These are phyloP conservation scores for Apiospora sp. DNA, from an alignment of 2,329 filamentous ascomycete genomes.

Conservation along the genomic window DNA sequence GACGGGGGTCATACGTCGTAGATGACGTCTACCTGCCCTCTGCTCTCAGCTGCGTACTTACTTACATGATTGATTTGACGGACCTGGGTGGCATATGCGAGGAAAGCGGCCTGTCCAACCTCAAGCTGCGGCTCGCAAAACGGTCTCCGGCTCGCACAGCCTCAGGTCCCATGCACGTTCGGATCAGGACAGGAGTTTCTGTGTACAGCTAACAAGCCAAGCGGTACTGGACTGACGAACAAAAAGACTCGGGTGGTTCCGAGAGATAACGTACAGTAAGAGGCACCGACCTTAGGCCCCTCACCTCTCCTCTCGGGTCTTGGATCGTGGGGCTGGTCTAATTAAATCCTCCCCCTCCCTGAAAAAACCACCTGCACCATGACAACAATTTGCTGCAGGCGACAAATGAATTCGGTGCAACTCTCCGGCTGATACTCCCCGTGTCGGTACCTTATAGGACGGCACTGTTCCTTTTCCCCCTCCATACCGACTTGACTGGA, in stretches of 20 bases:
- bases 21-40: conserved; percentile 9
- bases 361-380: conserved; percentile 7
- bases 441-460: neutral
- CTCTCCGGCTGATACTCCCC: conserved; percentile 11
- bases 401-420: neutral
- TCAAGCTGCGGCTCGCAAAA: neutral
- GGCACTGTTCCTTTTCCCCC: neutral
- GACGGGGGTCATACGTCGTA: neutral
- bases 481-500: too few relatives aligned
- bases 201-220: neutral
- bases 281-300: neutral
- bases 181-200: neutral
- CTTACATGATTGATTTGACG: neutral
- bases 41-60: neutral
- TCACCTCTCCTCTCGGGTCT: neutral
- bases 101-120: neutral
- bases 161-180: neutral
- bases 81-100: neutral
- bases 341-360: neutral
- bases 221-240: neutral
- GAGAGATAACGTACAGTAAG: neutral
- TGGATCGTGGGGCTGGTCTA: conserved; percentile 11
- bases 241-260: neutral
- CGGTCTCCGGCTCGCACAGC: conserved; percentile 8
- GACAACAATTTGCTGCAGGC: conserved; percentile 15